A percentile compares a stretch with the other conserved stretches of the same genome.
Conservation (phyloP, 2,329 filamentous ascomycete species). For the Didymella keratinophila region DNA sequence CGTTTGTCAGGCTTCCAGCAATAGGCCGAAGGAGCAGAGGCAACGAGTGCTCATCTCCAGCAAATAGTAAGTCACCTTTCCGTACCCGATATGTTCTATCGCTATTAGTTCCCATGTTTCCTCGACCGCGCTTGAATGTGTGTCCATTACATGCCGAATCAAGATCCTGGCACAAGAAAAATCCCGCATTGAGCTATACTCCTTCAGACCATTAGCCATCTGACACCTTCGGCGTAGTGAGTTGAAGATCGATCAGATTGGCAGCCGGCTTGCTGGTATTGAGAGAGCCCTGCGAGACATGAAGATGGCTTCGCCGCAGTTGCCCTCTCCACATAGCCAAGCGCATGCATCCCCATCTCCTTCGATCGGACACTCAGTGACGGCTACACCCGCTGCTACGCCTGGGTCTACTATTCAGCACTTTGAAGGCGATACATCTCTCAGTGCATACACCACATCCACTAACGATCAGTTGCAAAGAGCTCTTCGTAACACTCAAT, state of each 20-base stretch:
- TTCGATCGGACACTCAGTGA: constrained; percentile 37
- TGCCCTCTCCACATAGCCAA: constrained; percentile 1
- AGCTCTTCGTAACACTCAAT: constrained; percentile 16
- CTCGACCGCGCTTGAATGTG: background rate
- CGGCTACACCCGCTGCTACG: constrained; percentile 37
- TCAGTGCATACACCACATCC: constrained; percentile 17
- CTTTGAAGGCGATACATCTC: constrained; percentile 19
- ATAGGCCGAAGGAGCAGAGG: constrained; percentile 28
- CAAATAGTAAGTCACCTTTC: constrained; percentile 44
- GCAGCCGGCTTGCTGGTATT: constrained; percentile 36
- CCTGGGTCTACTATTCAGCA: constrained; percentile 42
- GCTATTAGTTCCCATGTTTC: too few species aligned
- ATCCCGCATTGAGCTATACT: background rate
- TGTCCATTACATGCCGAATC: background rate
- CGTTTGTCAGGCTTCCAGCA: constrained; percentile 46
- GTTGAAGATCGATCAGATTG: constrained; percentile 50
- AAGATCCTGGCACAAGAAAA: background rate
- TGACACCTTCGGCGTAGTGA: constrained; percentile 37
- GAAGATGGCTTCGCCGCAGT: constrained; percentile 2
- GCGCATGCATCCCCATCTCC: constrained; percentile 3
- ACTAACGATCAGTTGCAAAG: constrained; percentile 20
- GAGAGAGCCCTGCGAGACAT: constrained; percentile 34
- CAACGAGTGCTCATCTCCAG: constrained; percentile 49
- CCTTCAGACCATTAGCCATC: background rate
- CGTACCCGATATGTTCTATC: background rate